phyloP scores from a whole-genome alignment of 352 stramenopile species.

The Phytophthora nicotianae region DNA sequence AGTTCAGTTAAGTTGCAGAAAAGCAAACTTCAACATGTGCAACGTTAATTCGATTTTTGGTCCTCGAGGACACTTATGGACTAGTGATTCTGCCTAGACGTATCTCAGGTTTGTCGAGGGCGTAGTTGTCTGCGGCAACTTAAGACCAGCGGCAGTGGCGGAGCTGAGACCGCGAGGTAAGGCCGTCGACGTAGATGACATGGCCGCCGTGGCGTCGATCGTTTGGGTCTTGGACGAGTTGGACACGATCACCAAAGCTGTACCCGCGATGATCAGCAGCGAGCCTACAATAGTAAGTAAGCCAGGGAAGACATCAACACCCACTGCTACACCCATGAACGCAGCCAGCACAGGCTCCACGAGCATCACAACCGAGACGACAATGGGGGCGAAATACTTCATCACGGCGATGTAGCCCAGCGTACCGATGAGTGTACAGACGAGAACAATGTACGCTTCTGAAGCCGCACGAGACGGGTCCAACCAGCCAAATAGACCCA shows the following conservation, averaged over 20 bases:
- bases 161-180: constrained; percentile 50
- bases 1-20: not conserved
- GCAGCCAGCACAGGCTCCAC: constrained; percentile 85
- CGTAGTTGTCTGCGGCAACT: constrained; percentile 23
- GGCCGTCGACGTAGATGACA: constrained; percentile 52
- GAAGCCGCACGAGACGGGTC: constrained; percentile 64
- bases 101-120: constrained; percentile 30
- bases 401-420: constrained; percentile 88
- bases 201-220: constrained; percentile 85
- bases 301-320: constrained; percentile 81
- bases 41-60: not conserved
- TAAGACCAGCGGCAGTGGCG: constrained; percentile 24
- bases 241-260: constrained; percentile 72
- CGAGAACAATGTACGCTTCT: constrained; percentile 85
- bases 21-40: constrained; percentile 1
- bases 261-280: constrained; percentile 71
- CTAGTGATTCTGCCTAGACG: constrained; percentile 8
- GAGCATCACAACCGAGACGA: constrained; percentile 89
- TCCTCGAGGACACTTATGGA: constrained; percentile 24
- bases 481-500: constrained; percentile 89
- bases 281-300: constrained; percentile 69
- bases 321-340: constrained; percentile 72
- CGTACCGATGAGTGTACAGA: constrained; percentile 87
- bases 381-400: constrained; percentile 93
- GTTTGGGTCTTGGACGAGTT: constrained; percentile 78